Base-by-base conservation (phyloP, 2,329 filamentous ascomycete species). In the Penicillium vulpinum region DNA sequence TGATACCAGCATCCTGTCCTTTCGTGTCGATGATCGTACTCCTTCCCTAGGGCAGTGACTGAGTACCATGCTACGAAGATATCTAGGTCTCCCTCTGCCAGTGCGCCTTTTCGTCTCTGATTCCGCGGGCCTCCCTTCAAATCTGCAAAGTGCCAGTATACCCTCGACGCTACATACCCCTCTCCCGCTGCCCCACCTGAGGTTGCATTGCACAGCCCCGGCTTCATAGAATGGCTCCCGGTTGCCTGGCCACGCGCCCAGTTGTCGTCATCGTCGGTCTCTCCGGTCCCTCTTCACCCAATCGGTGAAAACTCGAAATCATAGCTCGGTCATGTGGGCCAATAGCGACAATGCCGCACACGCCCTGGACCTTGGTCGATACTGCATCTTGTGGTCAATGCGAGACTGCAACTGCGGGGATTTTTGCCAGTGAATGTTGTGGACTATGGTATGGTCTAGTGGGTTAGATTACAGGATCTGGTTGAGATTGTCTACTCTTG, bases 251-350 rank as follows among this genome's bases (percentile, higher is more conserved):
- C 36, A 44, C 48, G 45, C 49, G 50, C 24, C 38, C 21, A 46
- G 52, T 58, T 61, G 39, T 61, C 44, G 56, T 58, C 45, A 51
- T 61, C 49, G 22, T 61, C 53, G 52, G 56, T 38, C 56, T 58
- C 56, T 58, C 53, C 49, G 41, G 52, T 52, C 53, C 49, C 31
- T 43, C 50, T 39, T 7, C 15, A 43, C 43, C 51, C 48, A 56
- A 46, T 56, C 35, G 45, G 44, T 56, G 44, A 58, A 44, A 31
- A 45, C 21, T 52, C 33, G 51, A 53, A 24, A 40, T 26, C 24
- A 53, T 24, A 44, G 31, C 16, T 26, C 48, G 22, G 47, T 56
- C 18, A 58, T 58, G 43, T 44, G 48, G 47, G 49, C 58, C 52
- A 58, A 61, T 58, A 48, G 58, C 54, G 44, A 56, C 57, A 55